Evolutionary conservation across 306 rosid species (phyloP).

Genomic region (Comarum palustre): DNA sequence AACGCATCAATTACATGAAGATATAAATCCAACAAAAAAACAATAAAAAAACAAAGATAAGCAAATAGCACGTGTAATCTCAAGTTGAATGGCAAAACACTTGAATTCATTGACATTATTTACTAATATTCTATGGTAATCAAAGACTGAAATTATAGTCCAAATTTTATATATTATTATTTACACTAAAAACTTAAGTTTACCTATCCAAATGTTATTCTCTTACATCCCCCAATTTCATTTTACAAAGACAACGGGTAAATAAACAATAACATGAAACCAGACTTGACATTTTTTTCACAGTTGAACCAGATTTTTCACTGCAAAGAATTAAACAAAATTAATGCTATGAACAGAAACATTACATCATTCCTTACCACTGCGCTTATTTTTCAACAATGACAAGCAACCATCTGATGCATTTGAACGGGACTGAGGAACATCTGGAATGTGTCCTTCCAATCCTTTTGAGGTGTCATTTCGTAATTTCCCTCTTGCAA

Average conservation of each 20-base stretch:
- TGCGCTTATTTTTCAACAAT: slow-evolving; percentile 69
- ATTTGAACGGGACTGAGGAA: slow-evolving; percentile 57
- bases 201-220: neutral
- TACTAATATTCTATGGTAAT: neutral
- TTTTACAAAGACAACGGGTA: neutral
- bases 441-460: slow-evolving; percentile 55
- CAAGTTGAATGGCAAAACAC: neutral
- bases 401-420: slow-evolving; percentile 77
- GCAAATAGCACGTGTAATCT: neutral
- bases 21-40: neutral
- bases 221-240: neutral
- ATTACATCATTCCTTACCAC: slow-evolving; percentile 53
- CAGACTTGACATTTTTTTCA: neutral
- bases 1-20: neutral
- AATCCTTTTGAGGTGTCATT: slow-evolving; percentile 44
- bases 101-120: neutral
- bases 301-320: neutral
- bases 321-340: neutral
- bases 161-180: neutral
- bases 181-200: neutral
- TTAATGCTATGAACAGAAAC: slow-evolving; percentile 9
- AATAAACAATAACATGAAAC: neutral
- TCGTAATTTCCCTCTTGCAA: slow-evolving; percentile 47
- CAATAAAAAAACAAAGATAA: neutral
- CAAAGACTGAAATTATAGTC: neutral